Base-by-base conservation (phyloP, 192 early-diverging fungal genomes). In the Geranomyces michiganensis region DNA sequence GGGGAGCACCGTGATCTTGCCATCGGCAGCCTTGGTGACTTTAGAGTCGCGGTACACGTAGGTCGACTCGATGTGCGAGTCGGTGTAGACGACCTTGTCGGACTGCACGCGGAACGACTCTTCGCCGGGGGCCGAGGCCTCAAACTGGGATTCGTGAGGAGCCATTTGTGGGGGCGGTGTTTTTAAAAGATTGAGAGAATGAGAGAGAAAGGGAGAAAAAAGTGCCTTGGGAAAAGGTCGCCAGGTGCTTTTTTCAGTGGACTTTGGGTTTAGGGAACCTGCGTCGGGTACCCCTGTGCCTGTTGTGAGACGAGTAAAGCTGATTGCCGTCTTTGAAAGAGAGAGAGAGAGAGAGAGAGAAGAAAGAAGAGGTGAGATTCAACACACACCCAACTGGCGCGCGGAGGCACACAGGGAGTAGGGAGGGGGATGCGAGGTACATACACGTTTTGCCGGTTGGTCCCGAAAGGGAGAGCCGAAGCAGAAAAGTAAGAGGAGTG, bases 31-130 rank as follows among this genome's bases (percentile, higher is more conserved):
- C 58, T 44, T 89, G 71, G 77, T 72, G 58, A 97, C 94, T 55
- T 88, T 84, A 67, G 94, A 91, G 79, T 94, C 94, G 74, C 91
- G 83, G 87, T 99, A 99, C 67, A 79, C 69, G 85, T 99, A 99
- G 74, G 92, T 88, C 26, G 93, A 85, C 65, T 88, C 75, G 79
- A 98, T 96, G 70, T 83, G 78, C 21, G 81, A 84, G 31, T 90
- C 88, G 56, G 90, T 85, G 87, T 97, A 97, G 71, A 83, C 79
- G 49, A 98, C 96, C 78, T 96, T 90, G 65, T 92, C 88, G 77
- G 94, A 90, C 63, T 91, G 82, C 62, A 98, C 96, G 80, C 86
- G 89, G 89, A 95, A 96, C 15, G 67, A 17, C 44, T 75, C 72
- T 8, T 17, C 31, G 27, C 27, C 45, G 44, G 36, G 13, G 58